Evolutionary conservation across 192 early-diverging fungal species (phyloP), one percentile per base, ranked within the genome.

Genomic region (Coemansia sp.): DNA sequence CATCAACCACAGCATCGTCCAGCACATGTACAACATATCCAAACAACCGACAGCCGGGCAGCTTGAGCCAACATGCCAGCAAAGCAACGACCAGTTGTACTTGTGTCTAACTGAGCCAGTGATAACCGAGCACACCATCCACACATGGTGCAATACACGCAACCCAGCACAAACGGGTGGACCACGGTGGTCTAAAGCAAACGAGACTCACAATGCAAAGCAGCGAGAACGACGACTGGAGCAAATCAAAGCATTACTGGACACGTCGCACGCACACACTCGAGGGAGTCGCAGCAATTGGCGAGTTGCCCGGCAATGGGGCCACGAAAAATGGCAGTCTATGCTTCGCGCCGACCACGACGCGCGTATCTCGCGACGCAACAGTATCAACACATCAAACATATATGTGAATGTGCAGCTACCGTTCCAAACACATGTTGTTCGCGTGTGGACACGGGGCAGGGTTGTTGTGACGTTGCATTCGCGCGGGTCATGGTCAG

Each of bases 51-150:
- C 48, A 20, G 2, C n/a, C 18, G 48, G 48, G 20, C 13, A 9
- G 1, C 8, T 62, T 8, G 61, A 20, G 48, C 29, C 47, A 16
- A 37, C 18, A 1, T 54, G 51, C 50, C 61, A 37, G 8, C 29
- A 38, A 4, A 41, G 16, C 29, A 48, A 32, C 9, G 51, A 24
- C 13, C 27, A 54, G 14, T n/a, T 54, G 1, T 62, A 62, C 37
- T 20, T 62, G 50, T 51, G 61, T 51, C 54, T 50, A 38, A 27
- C 61, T 9, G 61, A 62, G 35, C 19, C 29, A 27, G 19, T 19
- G 19, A 37, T 41, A 23, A 41, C 29, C 48, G 20, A 49, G 18
- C 48, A 49, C 20, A 53, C 20, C 22, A 53, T 35, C 7, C 32
- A 35, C 8, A 0, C 51, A 53, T 53, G 51, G 32, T 35, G 32